Evolutionary conservation across 805 yeast genomes (phyloP), one percentile per base, ranked within the genome.

Genomic region (Pichia nanzhaoensis): DNA sequence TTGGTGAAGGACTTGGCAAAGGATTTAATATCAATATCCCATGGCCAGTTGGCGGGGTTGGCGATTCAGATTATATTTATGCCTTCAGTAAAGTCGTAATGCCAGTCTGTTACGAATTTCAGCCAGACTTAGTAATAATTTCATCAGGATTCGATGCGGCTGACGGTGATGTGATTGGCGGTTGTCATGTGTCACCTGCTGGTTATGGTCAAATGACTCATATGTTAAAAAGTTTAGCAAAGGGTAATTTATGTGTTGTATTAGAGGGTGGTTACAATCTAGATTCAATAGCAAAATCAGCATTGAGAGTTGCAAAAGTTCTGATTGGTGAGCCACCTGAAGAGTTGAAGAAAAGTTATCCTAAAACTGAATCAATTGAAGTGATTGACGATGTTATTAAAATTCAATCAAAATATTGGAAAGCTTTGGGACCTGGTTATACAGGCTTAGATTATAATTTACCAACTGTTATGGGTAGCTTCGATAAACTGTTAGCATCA

Each of bases 61-160:
- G 90, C 28, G 99, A 93, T 65, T 96, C 90, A 9, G 99, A 93
- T 65, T 93, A 93, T 64, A 73, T 91, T 39, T 85, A 90, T 63
- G 97, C 98, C 0, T 90, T 93, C 64, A 77, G 80, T 53, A 80
- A 80, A 56, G 81, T 91, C 16, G 76, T 93, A 12, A 76, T 93
- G 77, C 99, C 99, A 0, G 78, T 89, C 41, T 83, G 93, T 44
- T 66, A 80, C 46, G 99, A 93, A 61, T 93, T 83, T 57, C 81
- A 82, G 57, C 97, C 99, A 0, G 99, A 93, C 66, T 71, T 93
- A 51, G 91, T 90, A 4, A 87, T 93, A 31, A 81, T 93, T 28
- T 86, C 96, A 17, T 82, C 98, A 0, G 99, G 99, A 0, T 93
- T 93, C 56, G 99, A 93, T 67, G 99, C 99, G 18, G 99, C 99